Evolutionary conservation across 2,329 filamentous ascomycete genomes (phyloP).

Genomic region (Elsinoe batatas): DNA sequence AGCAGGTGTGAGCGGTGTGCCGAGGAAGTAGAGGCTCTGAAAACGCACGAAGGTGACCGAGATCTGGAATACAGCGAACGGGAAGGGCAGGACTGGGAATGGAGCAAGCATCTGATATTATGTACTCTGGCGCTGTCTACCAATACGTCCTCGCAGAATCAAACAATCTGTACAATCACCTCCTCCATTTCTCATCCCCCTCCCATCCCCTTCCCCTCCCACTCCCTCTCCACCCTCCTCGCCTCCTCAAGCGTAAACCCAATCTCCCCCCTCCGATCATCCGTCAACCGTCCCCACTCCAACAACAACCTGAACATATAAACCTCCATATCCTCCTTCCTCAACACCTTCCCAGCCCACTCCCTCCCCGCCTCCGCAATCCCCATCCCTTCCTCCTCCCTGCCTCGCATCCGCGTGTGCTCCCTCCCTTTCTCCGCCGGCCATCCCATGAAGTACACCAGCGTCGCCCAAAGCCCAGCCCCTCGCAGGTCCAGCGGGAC

Average conservation of each 20-base stretch:
- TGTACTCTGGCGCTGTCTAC: not conserved
- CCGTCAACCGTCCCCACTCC: conserved; percentile 63
- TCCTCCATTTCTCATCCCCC: conserved; percentile 9
- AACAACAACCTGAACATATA: conserved; percentile 69
- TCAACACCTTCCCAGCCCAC: conserved; percentile 55
- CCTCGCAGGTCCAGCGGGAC: conserved; percentile 66
- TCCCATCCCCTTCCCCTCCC: conserved; percentile 9
- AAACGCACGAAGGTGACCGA: not conserved
- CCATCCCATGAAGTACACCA: conserved; percentile 63
- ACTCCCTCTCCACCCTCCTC: conserved; percentile 13
- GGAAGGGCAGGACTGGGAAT: not conserved
- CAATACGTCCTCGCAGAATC: not conserved
- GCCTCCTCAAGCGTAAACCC: conserved; percentile 20
- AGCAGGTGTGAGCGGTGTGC: conserved; percentile 73
- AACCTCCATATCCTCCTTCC: conserved; percentile 67
- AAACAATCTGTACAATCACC: conserved; percentile 4
- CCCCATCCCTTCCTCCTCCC: conserved; percentile 48
- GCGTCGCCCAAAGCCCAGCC: conserved; percentile 61
- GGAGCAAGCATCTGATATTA: not conserved
- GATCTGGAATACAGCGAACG: not conserved
- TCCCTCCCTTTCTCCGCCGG: conserved; percentile 38
- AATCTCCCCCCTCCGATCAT: conserved; percentile 47
- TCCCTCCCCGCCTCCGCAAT: conserved; percentile 56
- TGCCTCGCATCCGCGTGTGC: conserved; percentile 39
- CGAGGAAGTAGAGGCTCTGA: conserved; percentile 34